A percentile compares a stretch with the other conserved stretches of the same genome.
Evolutionary conservation across 345 rosid species (phyloP).

Genomic region (Brassica rapa): DNA sequence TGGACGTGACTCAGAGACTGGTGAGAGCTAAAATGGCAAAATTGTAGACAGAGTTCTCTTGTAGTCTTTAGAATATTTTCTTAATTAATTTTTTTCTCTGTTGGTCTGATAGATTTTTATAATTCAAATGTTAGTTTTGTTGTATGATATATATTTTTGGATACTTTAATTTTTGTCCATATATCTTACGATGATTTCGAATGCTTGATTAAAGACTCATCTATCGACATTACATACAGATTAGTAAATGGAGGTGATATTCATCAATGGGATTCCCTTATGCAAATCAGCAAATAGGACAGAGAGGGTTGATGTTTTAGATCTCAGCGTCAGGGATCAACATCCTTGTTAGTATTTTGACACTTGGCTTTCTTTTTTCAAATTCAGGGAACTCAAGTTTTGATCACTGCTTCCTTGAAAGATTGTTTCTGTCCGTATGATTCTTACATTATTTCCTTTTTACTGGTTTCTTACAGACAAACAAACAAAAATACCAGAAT

Average conservation of each 20-base stretch:
- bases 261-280: background rate
- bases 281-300: background rate
- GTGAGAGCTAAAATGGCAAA: background rate
- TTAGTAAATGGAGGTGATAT: background rate
- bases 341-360: too few relatives aligned
- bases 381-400: too few relatives aligned
- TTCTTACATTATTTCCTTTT: too few relatives aligned
- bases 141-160: constrained; percentile 11
- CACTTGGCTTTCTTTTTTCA: too few relatives aligned
- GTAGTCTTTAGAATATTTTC: constrained; percentile 20
- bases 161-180: background rate
- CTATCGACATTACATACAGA: too few relatives aligned
- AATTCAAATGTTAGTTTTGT: background rate
- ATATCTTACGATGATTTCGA: too few relatives aligned
- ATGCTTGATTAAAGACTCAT: too few relatives aligned
- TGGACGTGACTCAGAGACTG: background rate
- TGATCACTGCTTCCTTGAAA: too few relatives aligned
- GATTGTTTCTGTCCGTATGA: too few relatives aligned
- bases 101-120: constrained; percentile 8
- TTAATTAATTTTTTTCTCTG: background rate
- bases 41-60: constrained; percentile 7
- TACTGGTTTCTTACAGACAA: background rate
- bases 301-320: background rate
- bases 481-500: background rate
- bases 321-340: background rate